Conservation (phyloP, 345 rosid genomes). For the Kernera saxatilis region DNA sequence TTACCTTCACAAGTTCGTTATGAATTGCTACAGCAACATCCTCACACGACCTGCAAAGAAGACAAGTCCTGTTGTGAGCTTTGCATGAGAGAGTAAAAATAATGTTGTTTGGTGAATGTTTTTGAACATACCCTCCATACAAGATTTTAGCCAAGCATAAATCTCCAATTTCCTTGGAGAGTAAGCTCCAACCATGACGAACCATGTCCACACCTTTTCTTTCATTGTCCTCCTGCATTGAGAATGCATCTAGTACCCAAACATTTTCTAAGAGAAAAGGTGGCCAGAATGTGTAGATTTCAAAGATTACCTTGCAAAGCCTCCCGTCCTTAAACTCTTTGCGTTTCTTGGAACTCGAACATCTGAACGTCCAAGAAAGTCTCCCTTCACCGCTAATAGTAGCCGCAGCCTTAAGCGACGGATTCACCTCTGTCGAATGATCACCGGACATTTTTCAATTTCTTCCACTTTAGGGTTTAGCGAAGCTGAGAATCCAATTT, state of each 20-base stretch:
- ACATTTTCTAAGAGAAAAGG: conserved; percentile 11
- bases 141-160: conserved; percentile 77
- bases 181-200: conserved; percentile 97
- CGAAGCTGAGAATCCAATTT: no score
- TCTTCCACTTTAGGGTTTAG: no score
- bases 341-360: no score
- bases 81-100: not conserved
- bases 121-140: conserved; percentile 74
- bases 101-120: not conserved
- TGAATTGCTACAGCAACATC: conserved; percentile 91
- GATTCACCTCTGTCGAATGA: no score
- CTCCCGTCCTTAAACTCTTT: conserved; percentile 73
- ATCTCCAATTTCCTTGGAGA: conserved; percentile 92
- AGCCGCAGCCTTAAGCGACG: no score
- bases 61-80: not conserved
- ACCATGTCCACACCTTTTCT: conserved; percentile 99
- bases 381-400: no score
- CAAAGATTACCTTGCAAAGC: conserved; percentile 60
- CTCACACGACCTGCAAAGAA: conserved; percentile 73
- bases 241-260: conserved; percentile 24
- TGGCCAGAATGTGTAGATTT: not conserved
- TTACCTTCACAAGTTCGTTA: conserved; percentile 77
- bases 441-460: no score
- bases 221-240: conserved; percentile 90
- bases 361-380: no score